phyloP scores from a whole-genome alignment of 1,284 basidiomycete genomes.

The Meripilus lineatus region DNA sequence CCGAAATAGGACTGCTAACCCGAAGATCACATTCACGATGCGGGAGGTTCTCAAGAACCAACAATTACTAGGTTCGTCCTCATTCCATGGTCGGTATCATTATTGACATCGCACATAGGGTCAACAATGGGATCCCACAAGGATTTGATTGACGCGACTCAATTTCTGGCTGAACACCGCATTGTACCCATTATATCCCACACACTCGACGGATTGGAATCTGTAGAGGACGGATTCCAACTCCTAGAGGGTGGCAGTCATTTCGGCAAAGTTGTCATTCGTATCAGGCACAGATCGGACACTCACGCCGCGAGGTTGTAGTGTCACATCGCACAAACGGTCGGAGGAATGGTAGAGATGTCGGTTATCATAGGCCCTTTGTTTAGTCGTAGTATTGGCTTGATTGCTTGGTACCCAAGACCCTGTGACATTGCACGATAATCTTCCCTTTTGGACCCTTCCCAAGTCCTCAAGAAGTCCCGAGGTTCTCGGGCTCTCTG shows the following conservation, averaged over 20 bases:
- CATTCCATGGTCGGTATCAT: slow-evolving; percentile 6
- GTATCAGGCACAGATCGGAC: slow-evolving; percentile 25
- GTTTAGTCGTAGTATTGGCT: too few relatives aligned
- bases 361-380: too few relatives aligned
- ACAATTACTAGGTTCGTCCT: slow-evolving; percentile 59
- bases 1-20: slow-evolving; percentile 56
- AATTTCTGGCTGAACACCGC: slow-evolving; percentile 62
- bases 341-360: too few relatives aligned
- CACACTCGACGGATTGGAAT: slow-evolving; percentile 65
- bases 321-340: too few relatives aligned
- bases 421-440: too few relatives aligned
- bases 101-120: slow-evolving; percentile 35
- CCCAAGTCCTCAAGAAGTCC: too few relatives aligned
- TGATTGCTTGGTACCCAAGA: too few relatives aligned
- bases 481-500: too few relatives aligned
- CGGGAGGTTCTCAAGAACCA: slow-evolving; percentile 76
- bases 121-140: slow-evolving; percentile 83
- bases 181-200: slow-evolving; percentile 76
- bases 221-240: slow-evolving; percentile 68
- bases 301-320: too few relatives aligned
- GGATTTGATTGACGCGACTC: slow-evolving; percentile 70
- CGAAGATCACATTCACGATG: slow-evolving; percentile 71
- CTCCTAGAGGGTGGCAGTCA: slow-evolving; percentile 57
- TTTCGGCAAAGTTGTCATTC: slow-evolving; percentile 75
- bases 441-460: too few relatives aligned